Conservation (phyloP, 352 stramenopile genomes). For the Vaucheria bursata region DNA sequence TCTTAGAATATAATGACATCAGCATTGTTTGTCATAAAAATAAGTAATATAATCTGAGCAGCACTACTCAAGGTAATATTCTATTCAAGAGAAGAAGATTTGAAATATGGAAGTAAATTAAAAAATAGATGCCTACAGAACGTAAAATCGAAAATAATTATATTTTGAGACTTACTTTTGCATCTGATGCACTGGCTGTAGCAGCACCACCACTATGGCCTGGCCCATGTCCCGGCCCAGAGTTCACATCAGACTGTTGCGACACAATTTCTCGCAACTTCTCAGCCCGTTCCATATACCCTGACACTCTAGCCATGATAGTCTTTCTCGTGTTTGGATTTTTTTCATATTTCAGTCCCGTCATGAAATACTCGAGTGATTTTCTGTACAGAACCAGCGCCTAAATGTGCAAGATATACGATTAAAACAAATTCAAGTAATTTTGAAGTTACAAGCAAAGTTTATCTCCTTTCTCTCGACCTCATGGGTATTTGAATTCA, state of each 20-base stretch:
- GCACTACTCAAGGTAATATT: no score
- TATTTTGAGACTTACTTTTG: slow-evolving; percentile 5
- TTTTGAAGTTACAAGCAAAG: slow-evolving; percentile 4
- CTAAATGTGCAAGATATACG: slow-evolving; percentile 58
- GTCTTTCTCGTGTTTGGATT: slow-evolving; percentile 65
- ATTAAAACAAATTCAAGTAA: no score
- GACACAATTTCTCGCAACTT: slow-evolving; percentile 66
- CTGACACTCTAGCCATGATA: slow-evolving; percentile 63
- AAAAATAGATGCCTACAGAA: no score
- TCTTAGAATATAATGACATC: no score
- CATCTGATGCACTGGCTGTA: slow-evolving; percentile 3
- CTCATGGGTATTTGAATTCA: no score
- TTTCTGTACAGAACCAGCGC: slow-evolving; percentile 66
- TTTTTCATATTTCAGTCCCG: slow-evolving; percentile 75
- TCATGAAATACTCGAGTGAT: slow-evolving; percentile 67
- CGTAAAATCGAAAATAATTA: no score
- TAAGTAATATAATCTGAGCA: no score
- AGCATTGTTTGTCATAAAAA: no score
- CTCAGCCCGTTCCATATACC: slow-evolving; percentile 74
- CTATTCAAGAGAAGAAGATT: no score
- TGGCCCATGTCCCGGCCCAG: slow-evolving; percentile 15
- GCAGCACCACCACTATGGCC: slow-evolving; percentile 23
- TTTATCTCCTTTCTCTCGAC: slow-evolving; percentile 7
- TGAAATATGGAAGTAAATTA: no score
- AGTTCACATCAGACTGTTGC: slow-evolving; percentile 47